Evolutionary conservation across 768 basidiomycete species (phyloP), one percentile per base, ranked within the genome.

Genomic region (Lentinula detonsa): DNA sequence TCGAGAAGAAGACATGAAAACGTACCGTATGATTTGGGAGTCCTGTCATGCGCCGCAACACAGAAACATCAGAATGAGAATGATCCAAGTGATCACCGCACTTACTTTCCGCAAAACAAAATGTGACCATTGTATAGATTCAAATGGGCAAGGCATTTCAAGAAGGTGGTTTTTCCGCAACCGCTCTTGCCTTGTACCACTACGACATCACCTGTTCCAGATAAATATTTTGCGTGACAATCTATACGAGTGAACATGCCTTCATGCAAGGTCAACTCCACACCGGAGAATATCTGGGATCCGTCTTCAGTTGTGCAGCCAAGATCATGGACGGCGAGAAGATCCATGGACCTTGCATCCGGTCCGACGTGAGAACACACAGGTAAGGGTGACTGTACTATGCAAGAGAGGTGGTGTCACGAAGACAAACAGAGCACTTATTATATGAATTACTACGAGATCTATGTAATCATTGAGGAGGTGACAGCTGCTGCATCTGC

Each of bases 131-230:
- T 74, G 68, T 91, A 90, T 5, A 90, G 70, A 60, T 84, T 85
- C 37, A 95, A 76, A 73, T 95, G 88, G 33, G 92, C 85, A 23
- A 95, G 78, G 67, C 90, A 93, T 72, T 94, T 95, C 49, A 95
- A 71, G 56, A 96, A 73, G 0, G 93, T 93, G 1, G 87, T 85
- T 70, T 89, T 90, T 55, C 93, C 94, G 18, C 82, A 82, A 8
- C 94, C 94, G 63, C 87, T 90, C 66, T 82, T 84, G 9, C 93
- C 94, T 62, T 85, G 87, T n/a, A 95, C 67, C 15, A 93, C 77
- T 43, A 94, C 63, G 34, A 95, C 78, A 65, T 95, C 92, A 8
- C 90, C 78, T 79, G 60, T 48, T 39, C 48, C 11, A 42, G 7
- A 13, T 13, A 8, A 39, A 39, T 8, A 8, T 39, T 8, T 21